These are phyloP conservation scores for Paramecium primaurelia DNA, from an alignment of 73 alveolate species.

Conservation along the genomic window DNA sequence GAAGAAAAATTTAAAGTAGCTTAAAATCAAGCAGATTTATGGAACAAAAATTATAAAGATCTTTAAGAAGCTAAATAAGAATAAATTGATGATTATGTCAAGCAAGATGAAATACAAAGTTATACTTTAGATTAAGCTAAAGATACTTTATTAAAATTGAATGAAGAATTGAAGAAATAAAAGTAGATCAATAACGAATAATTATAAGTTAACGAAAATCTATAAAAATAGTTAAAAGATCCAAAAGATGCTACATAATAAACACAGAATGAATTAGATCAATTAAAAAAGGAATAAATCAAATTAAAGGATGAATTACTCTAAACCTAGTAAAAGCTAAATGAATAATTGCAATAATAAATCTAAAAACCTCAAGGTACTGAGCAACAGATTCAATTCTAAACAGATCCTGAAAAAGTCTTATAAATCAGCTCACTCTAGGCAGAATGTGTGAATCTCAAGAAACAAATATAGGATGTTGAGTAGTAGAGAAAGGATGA, in stretches of 20 bases:
- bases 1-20: not conserved
- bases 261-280: not conserved
- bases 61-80: not conserved
- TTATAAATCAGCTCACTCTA: not conserved
- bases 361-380: not conserved
- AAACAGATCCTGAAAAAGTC: not conserved
- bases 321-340: not conserved
- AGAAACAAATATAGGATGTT: not conserved
- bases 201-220: no score
- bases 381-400: not conserved
- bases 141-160: no score
- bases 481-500: not conserved
- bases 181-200: no score
- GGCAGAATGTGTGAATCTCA: not conserved
- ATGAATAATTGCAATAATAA: not conserved
- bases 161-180: no score
- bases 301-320: not conserved
- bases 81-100: not conserved
- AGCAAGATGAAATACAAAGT: not conserved
- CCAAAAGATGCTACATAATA: not conserved
- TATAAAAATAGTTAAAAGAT: not conserved
- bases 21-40: not conserved
- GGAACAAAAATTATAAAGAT: not conserved
- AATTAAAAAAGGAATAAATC: not conserved
- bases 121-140: no score